Conservation (phyloP, 2,329 filamentous ascomycete genomes). For the Ophiostoma novo-ulmi region DNA sequence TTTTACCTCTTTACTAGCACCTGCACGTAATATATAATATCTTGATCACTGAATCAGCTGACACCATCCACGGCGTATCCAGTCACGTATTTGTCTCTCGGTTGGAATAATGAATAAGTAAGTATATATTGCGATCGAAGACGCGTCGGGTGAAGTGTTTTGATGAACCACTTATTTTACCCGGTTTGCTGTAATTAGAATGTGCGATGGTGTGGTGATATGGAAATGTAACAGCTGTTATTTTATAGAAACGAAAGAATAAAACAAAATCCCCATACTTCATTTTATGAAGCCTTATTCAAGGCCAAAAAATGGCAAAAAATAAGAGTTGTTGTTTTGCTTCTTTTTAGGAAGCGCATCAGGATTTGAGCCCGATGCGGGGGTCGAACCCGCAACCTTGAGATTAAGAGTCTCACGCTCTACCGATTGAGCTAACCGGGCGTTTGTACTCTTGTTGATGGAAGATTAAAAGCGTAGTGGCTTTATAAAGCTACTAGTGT, state of each 20-base stretch:
- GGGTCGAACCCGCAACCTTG: slow-evolving; percentile 40
- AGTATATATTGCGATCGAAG: not conserved
- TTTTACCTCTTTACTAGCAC: not conserved
- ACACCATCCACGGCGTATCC: not conserved
- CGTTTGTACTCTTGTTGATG: slow-evolving; percentile 27
- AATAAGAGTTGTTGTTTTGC: not conserved
- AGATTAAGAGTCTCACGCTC: slow-evolving; percentile 65
- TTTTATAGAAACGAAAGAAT: not conserved
- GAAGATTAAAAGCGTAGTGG: too few species aligned
- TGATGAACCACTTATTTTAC: not conserved
- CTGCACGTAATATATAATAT: not conserved
- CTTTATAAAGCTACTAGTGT: not conserved
- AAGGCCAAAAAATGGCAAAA: not conserved
- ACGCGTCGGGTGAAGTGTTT: not conserved
- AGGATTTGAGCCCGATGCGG: slow-evolving; percentile 45
- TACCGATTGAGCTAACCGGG: slow-evolving; percentile 65
- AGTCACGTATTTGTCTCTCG: not conserved
- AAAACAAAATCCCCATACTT: not conserved
- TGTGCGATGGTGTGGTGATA: not conserved
- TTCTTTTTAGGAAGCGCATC: slow-evolving; percentile 30
- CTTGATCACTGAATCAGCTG: not conserved
- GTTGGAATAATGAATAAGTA: not conserved
- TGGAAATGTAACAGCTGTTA: not conserved
- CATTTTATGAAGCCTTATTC: not conserved
- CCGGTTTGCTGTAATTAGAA: not conserved